Percentiles rank a stretch among this genome's conserved stretches.
Evolutionary conservation across 2,329 filamentous ascomycete species (phyloP).

Genomic region (Madurella fahalii): DNA sequence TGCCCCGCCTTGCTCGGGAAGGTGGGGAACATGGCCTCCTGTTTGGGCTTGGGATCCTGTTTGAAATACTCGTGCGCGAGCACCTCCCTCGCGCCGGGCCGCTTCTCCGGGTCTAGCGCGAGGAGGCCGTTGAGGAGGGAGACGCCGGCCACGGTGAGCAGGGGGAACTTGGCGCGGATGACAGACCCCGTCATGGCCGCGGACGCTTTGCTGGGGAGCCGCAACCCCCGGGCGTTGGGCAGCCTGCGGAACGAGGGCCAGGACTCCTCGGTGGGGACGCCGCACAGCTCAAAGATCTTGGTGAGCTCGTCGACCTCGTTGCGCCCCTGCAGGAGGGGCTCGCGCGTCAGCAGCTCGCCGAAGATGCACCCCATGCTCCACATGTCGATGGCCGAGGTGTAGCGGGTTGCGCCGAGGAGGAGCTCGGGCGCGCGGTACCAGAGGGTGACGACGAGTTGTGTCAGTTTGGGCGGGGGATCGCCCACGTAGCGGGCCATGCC

Average conservation of each 20-base stretch:
- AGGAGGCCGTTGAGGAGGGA: conserved; percentile 66
- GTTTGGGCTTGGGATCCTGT: conserved; percentile 87
- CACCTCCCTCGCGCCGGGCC: conserved; percentile 70
- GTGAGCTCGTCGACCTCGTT: conserved; percentile 91
- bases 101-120: conserved; percentile 65
- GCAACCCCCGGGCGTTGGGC: conserved; percentile 78
- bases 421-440: conserved; percentile 96
- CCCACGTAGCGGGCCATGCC: conserved; percentile 93
- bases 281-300: conserved; percentile 85
- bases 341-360: conserved; percentile 78
- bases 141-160: conserved; percentile 71
- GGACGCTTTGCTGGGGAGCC: conserved; percentile 54
- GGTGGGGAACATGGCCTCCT: conserved; percentile 89
- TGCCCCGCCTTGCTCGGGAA: conserved; percentile 94
- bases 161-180: conserved; percentile 74
- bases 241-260: conserved; percentile 88
- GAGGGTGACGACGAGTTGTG: conserved; percentile 89
- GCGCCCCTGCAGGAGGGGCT: conserved; percentile 78
- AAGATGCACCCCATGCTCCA: conserved; percentile 98
- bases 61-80: conserved; percentile 79
- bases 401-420: conserved; percentile 72
- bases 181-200: conserved; percentile 41
- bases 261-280: conserved; percentile 72
- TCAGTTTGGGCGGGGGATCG: conserved; percentile 72
- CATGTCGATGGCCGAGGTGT: conserved; percentile 78